These are phyloP conservation scores for Lithospermum erythrorhizon DNA, from an alignment of 257 asterid genomes.

Conservation along the genomic window DNA sequence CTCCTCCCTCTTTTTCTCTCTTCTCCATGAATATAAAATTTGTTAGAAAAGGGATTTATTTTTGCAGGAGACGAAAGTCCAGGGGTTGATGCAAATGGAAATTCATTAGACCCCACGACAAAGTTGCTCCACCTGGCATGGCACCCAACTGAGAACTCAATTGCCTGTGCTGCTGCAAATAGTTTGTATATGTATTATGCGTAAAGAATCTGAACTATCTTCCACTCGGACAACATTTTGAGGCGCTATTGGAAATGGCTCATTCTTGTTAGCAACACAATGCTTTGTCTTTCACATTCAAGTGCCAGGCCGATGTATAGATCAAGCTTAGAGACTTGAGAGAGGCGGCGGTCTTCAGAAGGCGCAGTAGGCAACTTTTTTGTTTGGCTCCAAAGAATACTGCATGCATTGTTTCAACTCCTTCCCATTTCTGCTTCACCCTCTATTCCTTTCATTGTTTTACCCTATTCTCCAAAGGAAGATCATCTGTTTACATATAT, in stretches of 20 bases:
- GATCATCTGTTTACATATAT: not conserved
- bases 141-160: conserved; percentile 94
- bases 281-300: conserved; percentile 23
- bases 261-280: conserved; percentile 16
- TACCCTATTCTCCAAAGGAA: conserved; percentile 18
- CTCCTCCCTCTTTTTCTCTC: not conserved
- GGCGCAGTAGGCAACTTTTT: too few relatives aligned
- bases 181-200: conserved; percentile 99
- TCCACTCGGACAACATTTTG: conserved; percentile 25
- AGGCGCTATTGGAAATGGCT: conserved; percentile 30
- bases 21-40: too few relatives aligned
- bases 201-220: conserved; percentile 25
- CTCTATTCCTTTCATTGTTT: conserved; percentile 30
- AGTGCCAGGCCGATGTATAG: conserved; percentile 27
- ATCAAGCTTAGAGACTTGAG: conserved; percentile 17
- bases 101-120: conserved; percentile 76
- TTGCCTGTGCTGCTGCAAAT: conserved; percentile 99
- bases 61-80: conserved; percentile 68
- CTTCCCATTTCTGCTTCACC: conserved; percentile 27
- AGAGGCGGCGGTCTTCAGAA: conserved; percentile 8
- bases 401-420: conserved; percentile 18
- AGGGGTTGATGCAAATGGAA: conserved; percentile 79
- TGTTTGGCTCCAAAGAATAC: conserved; percentile 11
- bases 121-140: conserved; percentile 95
- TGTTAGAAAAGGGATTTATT: not conserved